Conservation (phyloP, 176 grass and related monocot genomes). For the Hsuehochloa calcarea region DNA sequence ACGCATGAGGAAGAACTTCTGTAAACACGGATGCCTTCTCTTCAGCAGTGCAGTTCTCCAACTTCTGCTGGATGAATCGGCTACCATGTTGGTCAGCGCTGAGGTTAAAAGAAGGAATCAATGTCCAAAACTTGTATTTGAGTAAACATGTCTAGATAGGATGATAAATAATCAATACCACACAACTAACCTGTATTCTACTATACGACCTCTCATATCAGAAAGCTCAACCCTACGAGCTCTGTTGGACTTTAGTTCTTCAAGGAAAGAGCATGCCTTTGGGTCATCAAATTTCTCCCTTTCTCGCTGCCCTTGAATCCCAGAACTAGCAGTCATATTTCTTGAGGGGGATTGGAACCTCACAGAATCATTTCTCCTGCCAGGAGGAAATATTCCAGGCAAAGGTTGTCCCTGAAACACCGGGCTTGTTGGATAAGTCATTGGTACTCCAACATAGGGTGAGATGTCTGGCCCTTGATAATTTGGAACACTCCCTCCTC, state of each 20-base stretch:
- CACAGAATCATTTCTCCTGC: slow-evolving; percentile 58
- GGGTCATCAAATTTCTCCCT: slow-evolving; percentile 62
- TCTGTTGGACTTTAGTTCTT: slow-evolving; percentile 85
- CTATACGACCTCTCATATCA: slow-evolving; percentile 74
- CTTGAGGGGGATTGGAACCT: slow-evolving; percentile 50
- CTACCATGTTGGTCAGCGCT: slow-evolving; percentile 99
- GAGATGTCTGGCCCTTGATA: slow-evolving; percentile 38
- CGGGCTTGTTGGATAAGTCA: slow-evolving; percentile 60
- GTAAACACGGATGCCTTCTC: slow-evolving; percentile 89
- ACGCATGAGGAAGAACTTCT: slow-evolving; percentile 86
- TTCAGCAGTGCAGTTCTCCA: slow-evolving; percentile 80
- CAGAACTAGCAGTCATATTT: slow-evolving; percentile 40
- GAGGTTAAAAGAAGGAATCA: slow-evolving; percentile 38
- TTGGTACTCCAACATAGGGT: slow-evolving; percentile 42
- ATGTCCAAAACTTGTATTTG: slow-evolving; percentile 6
- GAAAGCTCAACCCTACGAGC: slow-evolving; percentile 71
- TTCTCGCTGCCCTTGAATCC: slow-evolving; percentile 60
- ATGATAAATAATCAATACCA: slow-evolving; percentile 21
- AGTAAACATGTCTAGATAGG: slow-evolving; percentile 9
- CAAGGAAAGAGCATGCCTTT: slow-evolving; percentile 74
- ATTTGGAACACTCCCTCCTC: slow-evolving; percentile 50
- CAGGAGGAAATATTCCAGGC: slow-evolving; percentile 45
- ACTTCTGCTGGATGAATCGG: slow-evolving; percentile 97
- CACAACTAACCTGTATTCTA: slow-evolving; percentile 86
- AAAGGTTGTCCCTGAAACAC: slow-evolving; percentile 54